These are phyloP conservation scores for Colletotrichum tamarilloi DNA, from an alignment of 2,329 filamentous ascomycete species.

Conservation along the genomic window DNA sequence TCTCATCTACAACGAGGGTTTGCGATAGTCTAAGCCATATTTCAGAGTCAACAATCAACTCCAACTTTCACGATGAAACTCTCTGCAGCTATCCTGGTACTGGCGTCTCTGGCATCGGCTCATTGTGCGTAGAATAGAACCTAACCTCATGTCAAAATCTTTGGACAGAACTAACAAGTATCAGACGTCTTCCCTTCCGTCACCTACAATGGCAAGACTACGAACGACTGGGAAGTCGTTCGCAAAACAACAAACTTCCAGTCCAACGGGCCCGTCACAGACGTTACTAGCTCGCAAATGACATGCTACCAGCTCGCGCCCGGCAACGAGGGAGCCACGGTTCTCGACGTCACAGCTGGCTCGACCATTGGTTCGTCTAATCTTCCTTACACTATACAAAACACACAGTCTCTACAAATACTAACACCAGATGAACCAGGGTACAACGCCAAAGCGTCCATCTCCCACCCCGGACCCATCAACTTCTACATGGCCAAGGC, in stretches of 20 bases:
- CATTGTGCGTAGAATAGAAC: conserved; percentile 48
- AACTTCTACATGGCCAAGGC: conserved; percentile 53
- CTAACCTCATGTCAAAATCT: neutral
- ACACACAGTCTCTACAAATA: no score
- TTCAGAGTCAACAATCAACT: neutral
- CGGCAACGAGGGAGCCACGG: conserved; percentile 55
- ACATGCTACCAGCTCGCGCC: conserved; percentile 61
- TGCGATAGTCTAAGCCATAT: neutral
- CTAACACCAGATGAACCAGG: conserved; percentile 14
- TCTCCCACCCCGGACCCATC: conserved; percentile 56
- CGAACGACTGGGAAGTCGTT: conserved; percentile 58
- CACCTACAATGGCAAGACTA: conserved; percentile 44
- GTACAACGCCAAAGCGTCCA: conserved; percentile 50
- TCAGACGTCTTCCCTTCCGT: conserved; percentile 55
- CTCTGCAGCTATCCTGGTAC: neutral
- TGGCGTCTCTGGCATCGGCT: conserved; percentile 43
- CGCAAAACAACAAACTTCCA: conserved; percentile 62
- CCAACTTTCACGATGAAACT: neutral
- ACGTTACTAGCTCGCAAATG: conserved; percentile 58
- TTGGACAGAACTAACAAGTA: conserved; percentile 3
- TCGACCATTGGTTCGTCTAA: conserved; percentile 34
- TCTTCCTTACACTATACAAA: neutral
- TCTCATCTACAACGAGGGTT: neutral
- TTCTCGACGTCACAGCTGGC: conserved; percentile 45
- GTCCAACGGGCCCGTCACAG: conserved; percentile 59